phyloP scores from a whole-genome alignment of 2,329 filamentous ascomycete species.

The Parastagonospora nodorum region DNA sequence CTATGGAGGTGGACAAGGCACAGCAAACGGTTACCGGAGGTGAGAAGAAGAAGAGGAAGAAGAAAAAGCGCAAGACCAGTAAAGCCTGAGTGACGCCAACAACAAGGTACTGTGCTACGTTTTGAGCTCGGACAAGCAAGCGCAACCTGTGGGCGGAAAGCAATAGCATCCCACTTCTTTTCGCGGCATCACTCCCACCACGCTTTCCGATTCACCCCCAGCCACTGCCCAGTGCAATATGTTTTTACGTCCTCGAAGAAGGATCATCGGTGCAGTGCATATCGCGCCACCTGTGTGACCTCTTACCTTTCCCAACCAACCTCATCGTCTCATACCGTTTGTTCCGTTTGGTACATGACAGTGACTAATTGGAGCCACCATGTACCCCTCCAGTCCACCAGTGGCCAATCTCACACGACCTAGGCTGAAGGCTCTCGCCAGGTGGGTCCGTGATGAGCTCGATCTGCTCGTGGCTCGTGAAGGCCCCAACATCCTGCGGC shows the following conservation, averaged over 20 bases:
- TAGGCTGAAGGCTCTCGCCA: slow-evolving; percentile 44
- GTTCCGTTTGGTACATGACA: neutral
- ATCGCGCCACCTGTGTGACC: no score
- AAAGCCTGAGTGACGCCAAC: neutral
- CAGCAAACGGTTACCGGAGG: neutral
- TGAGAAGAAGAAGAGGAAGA: slow-evolving; percentile 16
- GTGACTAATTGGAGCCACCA: neutral
- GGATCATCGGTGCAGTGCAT: no score
- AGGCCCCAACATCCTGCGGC: slow-evolving; percentile 49
- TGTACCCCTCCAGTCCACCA: slow-evolving; percentile 13
- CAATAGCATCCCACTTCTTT: no score
- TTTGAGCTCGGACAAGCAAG: neutral
- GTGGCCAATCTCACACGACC: slow-evolving; percentile 26
- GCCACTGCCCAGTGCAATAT: no score
- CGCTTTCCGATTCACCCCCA: no score
- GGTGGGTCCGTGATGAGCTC: slow-evolving; percentile 56
- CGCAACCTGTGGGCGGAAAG: neutral
- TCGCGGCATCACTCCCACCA: no score
- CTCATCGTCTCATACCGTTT: no score
- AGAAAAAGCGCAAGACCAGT: slow-evolving; percentile 25
- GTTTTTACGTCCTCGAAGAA: no score
- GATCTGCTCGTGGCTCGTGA: slow-evolving; percentile 53
- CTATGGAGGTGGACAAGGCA: slow-evolving; percentile 1
- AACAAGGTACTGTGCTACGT: neutral
- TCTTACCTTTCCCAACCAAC: no score